Conservation (phyloP, 129 eudicot species). For the Apium graveolens region DNA sequence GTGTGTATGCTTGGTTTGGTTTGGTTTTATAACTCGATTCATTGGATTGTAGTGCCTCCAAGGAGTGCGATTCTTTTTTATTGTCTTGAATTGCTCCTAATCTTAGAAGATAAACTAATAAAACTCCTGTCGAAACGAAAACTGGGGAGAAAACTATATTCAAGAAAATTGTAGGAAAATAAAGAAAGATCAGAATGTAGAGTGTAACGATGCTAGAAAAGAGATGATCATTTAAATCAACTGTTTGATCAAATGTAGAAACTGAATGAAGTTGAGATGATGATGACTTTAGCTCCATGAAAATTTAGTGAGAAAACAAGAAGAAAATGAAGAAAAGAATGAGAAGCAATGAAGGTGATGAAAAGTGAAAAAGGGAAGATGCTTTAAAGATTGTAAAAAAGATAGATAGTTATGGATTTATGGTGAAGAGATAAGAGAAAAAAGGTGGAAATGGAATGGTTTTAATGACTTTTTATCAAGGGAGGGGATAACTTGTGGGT, state of each 20-base stretch:
- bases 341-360: neutral
- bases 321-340: neutral
- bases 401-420: neutral
- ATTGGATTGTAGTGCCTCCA: neutral
- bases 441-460: neutral
- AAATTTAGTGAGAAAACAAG: neutral
- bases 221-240: constrained; percentile 32
- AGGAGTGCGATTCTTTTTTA: constrained; percentile 1
- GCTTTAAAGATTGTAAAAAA: neutral
- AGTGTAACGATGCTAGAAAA: constrained; percentile 52
- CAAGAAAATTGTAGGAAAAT: constrained; percentile 43
- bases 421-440: neutral
- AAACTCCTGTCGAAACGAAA: constrained; percentile 38
- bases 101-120: constrained; percentile 53
- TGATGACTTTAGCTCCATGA: constrained; percentile 20
- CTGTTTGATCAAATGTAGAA: constrained; percentile 9
- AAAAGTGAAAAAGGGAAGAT: neutral
- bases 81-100: constrained; percentile 42
- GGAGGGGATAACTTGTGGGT: constrained; percentile 2
- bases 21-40: neutral
- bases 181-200: constrained; percentile 49
- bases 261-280: constrained; percentile 7
- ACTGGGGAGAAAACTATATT: constrained; percentile 47
- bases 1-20: neutral
- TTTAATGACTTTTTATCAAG: neutral